Evolutionary conservation across 345 rosid species (phyloP).

Genomic region (Psidium guajava): DNA sequence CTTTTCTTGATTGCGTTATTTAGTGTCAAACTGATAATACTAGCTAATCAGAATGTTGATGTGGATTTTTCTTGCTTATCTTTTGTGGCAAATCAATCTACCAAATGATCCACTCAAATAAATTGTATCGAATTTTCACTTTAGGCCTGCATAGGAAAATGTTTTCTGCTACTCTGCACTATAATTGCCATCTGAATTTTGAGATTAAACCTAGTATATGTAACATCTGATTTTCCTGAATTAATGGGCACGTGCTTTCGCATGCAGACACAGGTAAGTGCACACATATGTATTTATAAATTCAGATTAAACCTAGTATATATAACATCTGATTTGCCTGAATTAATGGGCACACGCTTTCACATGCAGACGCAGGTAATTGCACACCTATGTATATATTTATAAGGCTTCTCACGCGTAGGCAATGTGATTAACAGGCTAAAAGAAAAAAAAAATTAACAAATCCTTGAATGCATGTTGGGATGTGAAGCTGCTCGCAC

Average conservation of each 20-base stretch:
- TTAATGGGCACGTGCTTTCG: neutral
- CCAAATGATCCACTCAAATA: neutral
- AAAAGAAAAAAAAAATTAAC: neutral
- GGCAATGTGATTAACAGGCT: neutral
- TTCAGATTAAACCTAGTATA: neutral
- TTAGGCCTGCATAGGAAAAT: neutral
- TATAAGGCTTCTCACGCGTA: neutral
- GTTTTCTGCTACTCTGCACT: neutral
- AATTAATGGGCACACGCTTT: neutral
- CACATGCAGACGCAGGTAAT: neutral
- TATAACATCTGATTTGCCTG: neutral
- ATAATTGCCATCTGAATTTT: neutral
- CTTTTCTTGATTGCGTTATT: neutral
- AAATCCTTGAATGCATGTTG: neutral
- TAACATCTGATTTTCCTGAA: neutral
- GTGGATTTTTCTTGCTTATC: neutral
- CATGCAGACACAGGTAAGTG: neutral
- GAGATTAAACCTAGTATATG: neutral
- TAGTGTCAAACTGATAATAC: neutral
- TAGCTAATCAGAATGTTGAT: neutral
- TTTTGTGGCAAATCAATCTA: neutral
- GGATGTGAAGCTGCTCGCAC: neutral
- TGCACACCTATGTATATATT: neutral
- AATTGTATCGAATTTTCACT: neutral
- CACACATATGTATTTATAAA: neutral